Base-by-base conservation (phyloP, 345 rosid species). In the Eucalyptus marginata region DNA sequence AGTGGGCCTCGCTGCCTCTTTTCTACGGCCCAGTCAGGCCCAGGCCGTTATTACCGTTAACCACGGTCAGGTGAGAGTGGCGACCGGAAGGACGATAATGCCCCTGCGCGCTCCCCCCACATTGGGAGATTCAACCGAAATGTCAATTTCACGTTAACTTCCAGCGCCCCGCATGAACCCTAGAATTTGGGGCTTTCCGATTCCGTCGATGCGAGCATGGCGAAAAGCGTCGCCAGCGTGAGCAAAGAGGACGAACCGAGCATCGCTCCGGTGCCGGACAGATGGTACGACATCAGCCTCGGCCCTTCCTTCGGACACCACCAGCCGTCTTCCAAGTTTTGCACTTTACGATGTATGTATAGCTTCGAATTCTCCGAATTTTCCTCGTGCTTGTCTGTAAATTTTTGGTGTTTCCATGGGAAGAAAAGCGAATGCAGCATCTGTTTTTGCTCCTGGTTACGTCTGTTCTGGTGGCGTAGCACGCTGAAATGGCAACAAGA, bases 341-440 rank as follows among this genome's bases (percentile, higher is more conserved):
- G 96, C 93, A 94, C 97, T 90, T 90, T 97, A 89, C 96, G 97
- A 20, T 97, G 98, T 96, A 88, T 11, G 79, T 59, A 5, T 58
- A 33, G 83, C 83, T 76, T 76, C 29, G 20, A 88, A 11, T n/a
- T 59, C 86, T 18, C 58, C 50, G 50, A 54, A 87, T 31, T 17
- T 24, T 33, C 44, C 46, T n/a, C 13, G 62, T 29, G 22, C 62
- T 8, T 25, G 2, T 25, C 83, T 76, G 83, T 20, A 10, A 18
- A 44, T 13, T 36, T 76, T 20, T 76, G 5, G 83, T 1, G 83
- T 76, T 76, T 36, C 83, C 46, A 40, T 20, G 83, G 27, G 27
- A 76, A 76, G 47, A 36, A 76, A 76, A 76, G 15, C 46, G 27
- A 76, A 20, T 36, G 83, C 46, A 20, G 83, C 2, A 40, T 76